Evolutionary conservation across 805 yeast species (phyloP), one percentile per base, ranked within the genome.

Genomic region (Priceomyces melissophilus): DNA sequence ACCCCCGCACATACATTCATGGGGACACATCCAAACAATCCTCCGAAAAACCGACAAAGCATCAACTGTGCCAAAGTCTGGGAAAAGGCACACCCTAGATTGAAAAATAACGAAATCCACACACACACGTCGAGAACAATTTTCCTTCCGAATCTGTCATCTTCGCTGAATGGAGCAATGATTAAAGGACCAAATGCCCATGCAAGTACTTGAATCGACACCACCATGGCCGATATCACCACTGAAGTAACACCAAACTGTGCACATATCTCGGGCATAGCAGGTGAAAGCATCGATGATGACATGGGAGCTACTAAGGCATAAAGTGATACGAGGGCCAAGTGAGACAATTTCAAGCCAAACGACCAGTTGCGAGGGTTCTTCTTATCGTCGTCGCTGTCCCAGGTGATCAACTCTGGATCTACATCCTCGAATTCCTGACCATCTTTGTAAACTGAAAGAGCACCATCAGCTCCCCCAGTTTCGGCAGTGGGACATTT

Each of bases 271-370:
- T 51, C 49, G 13, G 53, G 34, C 45, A 60, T 52, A 2, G 72
- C 71, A 0, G 72, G 73, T 2, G 70, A 63, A 16, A 59, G 46
- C 38, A 67, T 65, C 5, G 73, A 65, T 6, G 71, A 65, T 3
- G 71, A 65, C 63, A 67, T 65, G 10, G 72, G 71, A 2, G 71
- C 62, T 6, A 67, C 55, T 35, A 67, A 54, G 3, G 71, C 63
- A 46, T 65, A 67, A 13, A 65, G 39, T 0, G 69, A 59, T 1
- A 65, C 71, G 31, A 65, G 44, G 4, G 44, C 49, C 25, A 58
- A 48, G 15, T 57, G 52, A 14, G 42, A 41, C 4, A 53, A 42
- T 37, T 65, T 67, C 10, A 44, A 47, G 2, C 40, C 14, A 2
- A 42, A 12, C 6, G 53, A 23, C 71, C 71, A 67, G 44, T 67